Evolutionary conservation across 306 rosid species (phyloP), one percentile per base, ranked within the genome.

Genomic region (Hippophae rhamnoides): DNA sequence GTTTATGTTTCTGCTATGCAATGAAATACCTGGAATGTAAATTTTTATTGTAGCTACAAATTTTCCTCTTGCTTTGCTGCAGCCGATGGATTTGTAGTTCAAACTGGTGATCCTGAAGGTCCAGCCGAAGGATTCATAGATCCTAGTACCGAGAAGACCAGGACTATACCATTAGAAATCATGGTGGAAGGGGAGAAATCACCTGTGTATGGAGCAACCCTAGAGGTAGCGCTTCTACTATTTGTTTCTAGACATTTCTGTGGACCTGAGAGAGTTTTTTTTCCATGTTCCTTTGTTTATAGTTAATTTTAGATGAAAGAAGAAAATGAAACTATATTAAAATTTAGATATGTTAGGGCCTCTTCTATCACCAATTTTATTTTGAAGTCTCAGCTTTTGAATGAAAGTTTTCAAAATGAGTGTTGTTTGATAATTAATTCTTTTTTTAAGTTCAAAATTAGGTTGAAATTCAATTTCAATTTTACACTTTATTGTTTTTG

Each of bases 121-220:
- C 99, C 96, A 74, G 99, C 96, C 8, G 96, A 92, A 80, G 99
- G 99, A 63, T 92, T 92, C 67, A 83, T 88, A 38, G 99, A 92
- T 73, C 99, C 99, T 59, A 85, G 99, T 65, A 88, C 95, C 0
- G 99, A 84, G 83, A 92, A 92, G 76, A 76, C 71, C 49, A 82
- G 99, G 69, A 88, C 89, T 43, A 40, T 88, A 67, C 96, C 99
- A 1, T 71, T 88, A 71, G 99, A 88, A 75, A 58, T 92, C 76
- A 83, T 70, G 68, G 99, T 68, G 18, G 72, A 9, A 0, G 96
- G 95, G 62, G 95, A 92, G 80, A 92, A 82, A 79, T 76, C 79
- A 58, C 99, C 96, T n/a, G 40, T 85, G 56, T 92, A 92, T 65
- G 96, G 93, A 55, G 81, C 74, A 80, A 92, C 96, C 63, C 79